Evolutionary conservation across 257 asterid genomes (phyloP).

Genomic region (Asclepias syriaca): DNA sequence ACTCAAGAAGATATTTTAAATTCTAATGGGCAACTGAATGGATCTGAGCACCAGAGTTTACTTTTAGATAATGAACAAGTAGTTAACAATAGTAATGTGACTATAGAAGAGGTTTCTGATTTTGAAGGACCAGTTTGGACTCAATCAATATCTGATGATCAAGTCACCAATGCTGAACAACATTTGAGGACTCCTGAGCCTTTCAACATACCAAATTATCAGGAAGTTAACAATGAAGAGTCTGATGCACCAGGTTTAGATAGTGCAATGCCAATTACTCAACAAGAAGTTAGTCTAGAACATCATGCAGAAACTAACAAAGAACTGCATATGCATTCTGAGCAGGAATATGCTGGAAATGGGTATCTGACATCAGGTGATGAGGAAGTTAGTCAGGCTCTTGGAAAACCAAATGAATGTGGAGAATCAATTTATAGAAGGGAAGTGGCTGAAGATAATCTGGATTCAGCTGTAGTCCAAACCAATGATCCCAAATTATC

Average conservation of each 20-base stretch:
- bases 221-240: slow-evolving; percentile 12
- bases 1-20: slow-evolving; percentile 27
- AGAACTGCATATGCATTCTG: slow-evolving; percentile 10
- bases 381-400: slow-evolving; percentile 19
- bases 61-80: slow-evolving; percentile 21
- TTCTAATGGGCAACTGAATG: slow-evolving; percentile 19
- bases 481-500: too few relatives aligned
- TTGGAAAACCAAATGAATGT: slow-evolving; percentile 18
- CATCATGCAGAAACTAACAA: slow-evolving; percentile 19
- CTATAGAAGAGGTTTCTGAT: neutral
- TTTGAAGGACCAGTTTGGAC: slow-evolving; percentile 4
- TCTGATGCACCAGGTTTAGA: slow-evolving; percentile 17
- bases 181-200: slow-evolving; percentile 3
- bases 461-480: neutral
- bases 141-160: neutral
- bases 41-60: slow-evolving; percentile 20
- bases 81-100: slow-evolving; percentile 5
- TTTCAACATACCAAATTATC: neutral
- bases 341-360: slow-evolving; percentile 15
- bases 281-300: slow-evolving; percentile 16
- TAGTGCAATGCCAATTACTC: slow-evolving; percentile 17
- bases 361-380: slow-evolving; percentile 13
- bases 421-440: slow-evolving; percentile 18
- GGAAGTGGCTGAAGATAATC: slow-evolving; percentile 20
- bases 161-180: slow-evolving; percentile 9